Evolutionary conservation across 106 monocot species (phyloP).

Genomic region (Triglochin maritima): DNA sequence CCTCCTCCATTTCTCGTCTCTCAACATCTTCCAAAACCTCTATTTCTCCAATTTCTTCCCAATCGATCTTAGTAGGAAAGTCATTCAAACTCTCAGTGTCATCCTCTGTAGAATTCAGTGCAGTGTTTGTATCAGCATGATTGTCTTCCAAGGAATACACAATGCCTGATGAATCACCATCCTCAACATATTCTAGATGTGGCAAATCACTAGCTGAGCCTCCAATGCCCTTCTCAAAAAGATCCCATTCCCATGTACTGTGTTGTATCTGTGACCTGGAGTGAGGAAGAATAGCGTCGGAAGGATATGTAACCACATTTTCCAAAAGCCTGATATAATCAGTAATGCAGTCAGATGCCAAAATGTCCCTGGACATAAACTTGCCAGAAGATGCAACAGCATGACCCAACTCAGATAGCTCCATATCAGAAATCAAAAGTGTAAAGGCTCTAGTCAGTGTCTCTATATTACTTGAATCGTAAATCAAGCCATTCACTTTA

Average conservation of each 20-base stretch:
- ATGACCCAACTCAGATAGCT: constrained; percentile 34
- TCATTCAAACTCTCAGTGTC: constrained; percentile 22
- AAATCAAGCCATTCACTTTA: constrained; percentile 52
- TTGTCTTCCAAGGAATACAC: constrained; percentile 46
- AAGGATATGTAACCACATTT: constrained; percentile 66
- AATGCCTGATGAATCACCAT: constrained; percentile 22
- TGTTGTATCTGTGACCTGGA: constrained; percentile 36
- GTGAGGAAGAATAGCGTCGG: constrained; percentile 58
- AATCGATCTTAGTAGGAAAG: constrained; percentile 51
- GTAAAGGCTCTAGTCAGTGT: constrained; percentile 47
- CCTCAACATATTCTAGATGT: constrained; percentile 5
- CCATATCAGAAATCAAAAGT: constrained; percentile 32
- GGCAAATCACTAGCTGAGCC: constrained; percentile 5
- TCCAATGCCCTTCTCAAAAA: constrained; percentile 30
- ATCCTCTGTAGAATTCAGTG: constrained; percentile 7
- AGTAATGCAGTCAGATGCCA: constrained; percentile 51
- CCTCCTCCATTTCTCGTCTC: constrained; percentile 80
- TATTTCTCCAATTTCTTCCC: constrained; percentile 57
- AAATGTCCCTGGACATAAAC: constrained; percentile 47
- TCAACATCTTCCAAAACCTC: constrained; percentile 65
- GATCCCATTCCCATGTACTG: constrained; percentile 64
- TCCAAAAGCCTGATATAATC: constrained; percentile 78
- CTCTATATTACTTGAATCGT: constrained; percentile 30
- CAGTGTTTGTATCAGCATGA: constrained; percentile 12
- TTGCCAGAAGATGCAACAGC: constrained; percentile 36